Base-by-base conservation (phyloP, 345 rosid genomes). In the Pelargonium nanum region DNA sequence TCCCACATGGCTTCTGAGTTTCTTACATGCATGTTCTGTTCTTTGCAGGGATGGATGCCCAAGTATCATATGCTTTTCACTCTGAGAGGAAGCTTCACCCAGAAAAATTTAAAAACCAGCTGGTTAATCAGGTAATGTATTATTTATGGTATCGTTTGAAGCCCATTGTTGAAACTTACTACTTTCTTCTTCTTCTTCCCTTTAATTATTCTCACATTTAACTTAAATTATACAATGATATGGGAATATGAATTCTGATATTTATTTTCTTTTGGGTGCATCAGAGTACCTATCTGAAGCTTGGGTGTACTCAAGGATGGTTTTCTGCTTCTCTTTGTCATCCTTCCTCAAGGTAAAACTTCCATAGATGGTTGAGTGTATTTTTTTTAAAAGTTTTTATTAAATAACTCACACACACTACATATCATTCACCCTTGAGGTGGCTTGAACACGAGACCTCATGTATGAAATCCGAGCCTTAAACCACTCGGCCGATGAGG, bases 11-110 rank as follows among this genome's bases (percentile, higher is more conserved):
- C 56, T 56, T 32, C 55, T 21, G 23, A 58, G 30, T 60, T 19
- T 23, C 52, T 30, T 59, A 25, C 55, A n/a, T 56, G 6, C 26
- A 56, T 20, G 40, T 54, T 65, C 19, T 30, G 30, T 57, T 44
- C 26, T 74, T 26, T 61, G 26, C 78, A 86, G 92, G 92, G 66
- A 78, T 86, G 85, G 92, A 86, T 75, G 86, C 92, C 59, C 92
- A 83, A 76, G 74, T 86, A 57, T 86, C 92, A 57, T 80, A 83
- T 60, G 82, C 88, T 58, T 86, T 86, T 75, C 92, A 86, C 72
- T 72, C 83, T 10, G 85, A 81, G 71, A 73, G 92, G 68, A 86
- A 83, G 72, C 53, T 68, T 53, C 80, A 81, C 62, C 88, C 92
- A 24, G 88, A 80, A 58, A 86, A 81, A 58, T 86, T 86, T 67